A percentile compares a stretch with the other conserved stretches of the same genome.
phyloP scores from a whole-genome alignment of 345 rosid species.

The Psidium friedrichsthalianum region DNA sequence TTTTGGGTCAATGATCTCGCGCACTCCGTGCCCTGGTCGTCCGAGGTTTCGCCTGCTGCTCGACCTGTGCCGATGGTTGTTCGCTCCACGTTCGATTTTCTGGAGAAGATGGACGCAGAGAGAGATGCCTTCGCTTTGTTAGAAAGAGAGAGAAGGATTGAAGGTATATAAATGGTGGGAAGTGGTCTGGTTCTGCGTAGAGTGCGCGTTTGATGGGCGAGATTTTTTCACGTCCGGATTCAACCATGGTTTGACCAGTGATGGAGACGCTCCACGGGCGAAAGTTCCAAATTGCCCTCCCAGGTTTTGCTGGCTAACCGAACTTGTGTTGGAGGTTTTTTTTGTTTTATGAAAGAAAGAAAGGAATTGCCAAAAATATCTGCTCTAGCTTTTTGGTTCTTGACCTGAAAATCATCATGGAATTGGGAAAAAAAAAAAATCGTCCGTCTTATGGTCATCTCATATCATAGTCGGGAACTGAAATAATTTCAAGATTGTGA shows the following conservation, averaged over 20 bases:
- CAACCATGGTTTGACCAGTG: not conserved
- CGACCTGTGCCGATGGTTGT: not conserved
- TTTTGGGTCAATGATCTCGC: not conserved
- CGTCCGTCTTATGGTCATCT: not conserved
- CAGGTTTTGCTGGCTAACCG: not conserved
- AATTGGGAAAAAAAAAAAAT: not conserved
- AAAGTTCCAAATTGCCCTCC: not conserved
- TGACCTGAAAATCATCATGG: not conserved
- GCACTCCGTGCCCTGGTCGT: not conserved
- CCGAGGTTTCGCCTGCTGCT: not conserved
- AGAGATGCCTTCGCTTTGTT: not conserved
- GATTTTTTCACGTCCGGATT: not conserved
- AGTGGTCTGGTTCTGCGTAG: not conserved
- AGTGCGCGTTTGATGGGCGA: not conserved
- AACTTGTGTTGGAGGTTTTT: not conserved
- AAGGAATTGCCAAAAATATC: not conserved
- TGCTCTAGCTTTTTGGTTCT: not conserved
- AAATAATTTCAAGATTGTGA: fast-evolving
- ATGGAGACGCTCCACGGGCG: not conserved
- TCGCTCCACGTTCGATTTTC: not conserved
- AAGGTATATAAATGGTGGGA: not conserved
- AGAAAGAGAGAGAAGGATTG: not conserved
- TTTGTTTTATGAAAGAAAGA: not conserved
- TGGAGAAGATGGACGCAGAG: not conserved
- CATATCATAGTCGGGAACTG: not conserved